These are phyloP conservation scores for Cyclotella choctawhatcheeana DNA, from an alignment of 108 stramenopile species.

Conservation along the genomic window DNA sequence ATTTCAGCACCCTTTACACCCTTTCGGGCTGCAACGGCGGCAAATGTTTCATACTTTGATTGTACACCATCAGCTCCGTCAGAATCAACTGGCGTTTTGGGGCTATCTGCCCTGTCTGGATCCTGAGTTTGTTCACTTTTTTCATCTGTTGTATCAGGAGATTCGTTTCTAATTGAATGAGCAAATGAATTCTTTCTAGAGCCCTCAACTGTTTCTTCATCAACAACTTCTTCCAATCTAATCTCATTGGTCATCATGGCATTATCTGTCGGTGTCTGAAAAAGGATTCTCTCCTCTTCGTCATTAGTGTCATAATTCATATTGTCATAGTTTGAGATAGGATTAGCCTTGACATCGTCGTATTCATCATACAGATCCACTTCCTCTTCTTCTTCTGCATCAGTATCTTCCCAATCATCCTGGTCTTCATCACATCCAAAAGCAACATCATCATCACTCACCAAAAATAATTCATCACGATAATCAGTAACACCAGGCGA, in stretches of 20 bases:
- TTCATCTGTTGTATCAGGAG: background rate
- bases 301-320: background rate
- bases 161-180: background rate
- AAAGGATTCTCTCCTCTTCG: background rate
- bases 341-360: background rate
- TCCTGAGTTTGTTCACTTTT: background rate
- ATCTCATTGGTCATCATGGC: background rate
- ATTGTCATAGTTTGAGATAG: background rate
- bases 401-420: conserved; percentile 46
- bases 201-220: background rate
- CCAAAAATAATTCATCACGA: conserved; percentile 84
- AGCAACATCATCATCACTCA: conserved; percentile 75
- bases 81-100: background rate
- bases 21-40: conserved; percentile 17
- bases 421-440: conserved; percentile 51
- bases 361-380: conserved; percentile 5
- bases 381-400: conserved; percentile 11
- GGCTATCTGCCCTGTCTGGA: background rate
- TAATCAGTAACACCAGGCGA: conserved; percentile 58
- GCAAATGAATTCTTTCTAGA: no score
- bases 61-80: conserved; percentile 16
- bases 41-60: conserved; percentile 48
- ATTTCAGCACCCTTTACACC: conserved; percentile 18
- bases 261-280: background rate
- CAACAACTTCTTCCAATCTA: background rate